Conservation (phyloP, 2,329 filamentous ascomycete species). For the Capronia coronata region DNA sequence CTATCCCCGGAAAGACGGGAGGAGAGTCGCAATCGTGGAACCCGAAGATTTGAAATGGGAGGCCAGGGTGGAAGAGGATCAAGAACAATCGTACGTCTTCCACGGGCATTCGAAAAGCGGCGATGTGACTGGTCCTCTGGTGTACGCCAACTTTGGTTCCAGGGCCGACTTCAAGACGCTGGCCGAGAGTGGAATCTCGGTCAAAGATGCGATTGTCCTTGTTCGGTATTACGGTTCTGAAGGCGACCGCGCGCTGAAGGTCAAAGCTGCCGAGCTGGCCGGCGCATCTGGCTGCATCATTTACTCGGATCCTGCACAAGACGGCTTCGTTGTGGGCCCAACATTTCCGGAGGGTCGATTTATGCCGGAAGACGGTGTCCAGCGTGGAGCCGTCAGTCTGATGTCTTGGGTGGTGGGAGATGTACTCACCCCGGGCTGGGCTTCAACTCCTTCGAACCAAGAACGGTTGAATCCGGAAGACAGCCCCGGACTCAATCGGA, state of each 20-base stretch:
- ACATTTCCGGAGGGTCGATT: slow-evolving; percentile 70
- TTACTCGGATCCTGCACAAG: slow-evolving; percentile 82
- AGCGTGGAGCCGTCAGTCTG: slow-evolving; percentile 72
- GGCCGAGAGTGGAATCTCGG: slow-evolving; percentile 62
- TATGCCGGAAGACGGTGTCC: slow-evolving; percentile 75
- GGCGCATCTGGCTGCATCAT: slow-evolving; percentile 84
- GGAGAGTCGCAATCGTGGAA: slow-evolving; percentile 73
- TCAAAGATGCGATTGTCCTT: slow-evolving; percentile 74
- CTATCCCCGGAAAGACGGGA: slow-evolving; percentile 71
- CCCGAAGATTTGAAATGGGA: slow-evolving; percentile 65
- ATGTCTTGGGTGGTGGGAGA: slow-evolving; percentile 82
- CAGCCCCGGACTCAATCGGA: slow-evolving; percentile 66
- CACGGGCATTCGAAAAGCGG: slow-evolving; percentile 85
- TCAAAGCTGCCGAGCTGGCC: slow-evolving; percentile 81
- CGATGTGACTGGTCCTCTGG: slow-evolving; percentile 74
- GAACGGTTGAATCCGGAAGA: slow-evolving; percentile 64
- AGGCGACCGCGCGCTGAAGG: slow-evolving; percentile 67
- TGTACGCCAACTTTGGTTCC: slow-evolving; percentile 90
- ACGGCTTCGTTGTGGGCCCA: slow-evolving; percentile 68
- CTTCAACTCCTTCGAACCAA: slow-evolving; percentile 45
- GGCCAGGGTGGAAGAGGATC: slow-evolving; percentile 75
- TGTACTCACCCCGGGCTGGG: slow-evolving; percentile 82
- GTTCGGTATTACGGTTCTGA: slow-evolving; percentile 74
- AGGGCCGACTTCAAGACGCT: slow-evolving; percentile 73
- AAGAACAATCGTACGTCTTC: slow-evolving; percentile 69